Evolutionary conservation across 1,139 yeast species (phyloP).

Genomic region (Magnusiomyces tetraspermus): DNA sequence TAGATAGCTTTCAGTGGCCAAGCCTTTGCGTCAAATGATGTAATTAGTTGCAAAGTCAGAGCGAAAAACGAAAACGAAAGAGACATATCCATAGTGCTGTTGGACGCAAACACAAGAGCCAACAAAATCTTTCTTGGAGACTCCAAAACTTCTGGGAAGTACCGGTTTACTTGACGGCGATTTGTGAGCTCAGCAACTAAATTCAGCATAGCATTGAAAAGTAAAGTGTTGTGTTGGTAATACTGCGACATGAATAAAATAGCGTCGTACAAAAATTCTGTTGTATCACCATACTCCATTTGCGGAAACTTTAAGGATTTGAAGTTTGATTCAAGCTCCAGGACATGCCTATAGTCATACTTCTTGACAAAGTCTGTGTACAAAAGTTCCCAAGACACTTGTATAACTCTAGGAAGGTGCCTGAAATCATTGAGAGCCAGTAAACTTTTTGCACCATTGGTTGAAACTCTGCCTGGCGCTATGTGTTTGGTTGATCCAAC

Average conservation of each 20-base stretch:
- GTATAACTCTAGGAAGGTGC: background rate
- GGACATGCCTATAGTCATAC: background rate
- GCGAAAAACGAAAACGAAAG: conserved; percentile 1
- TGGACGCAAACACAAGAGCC: background rate
- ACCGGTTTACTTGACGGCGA: background rate
- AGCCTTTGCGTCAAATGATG: background rate
- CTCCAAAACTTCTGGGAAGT: conserved; percentile 1
- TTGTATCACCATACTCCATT: background rate
- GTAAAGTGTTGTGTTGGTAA: background rate
- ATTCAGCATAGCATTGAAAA: conserved; percentile 2
- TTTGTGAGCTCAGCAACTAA: background rate
- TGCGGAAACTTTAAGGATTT: background rate
- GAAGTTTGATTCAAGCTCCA: background rate
- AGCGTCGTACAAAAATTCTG: conserved; percentile 2
- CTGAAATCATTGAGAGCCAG: background rate
- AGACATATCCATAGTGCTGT: background rate
- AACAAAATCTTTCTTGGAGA: conserved; percentile 3
- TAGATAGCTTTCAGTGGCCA: background rate
- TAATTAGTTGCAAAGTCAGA: background rate
- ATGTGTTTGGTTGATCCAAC: too few relatives aligned
- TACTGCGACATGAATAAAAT: background rate
- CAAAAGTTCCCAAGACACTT: background rate
- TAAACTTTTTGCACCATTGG: too few relatives aligned
- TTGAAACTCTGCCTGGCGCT: too few relatives aligned
- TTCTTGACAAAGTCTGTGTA: background rate